Conservation (phyloP, 495 filamentous ascomycete genomes). For the Parathielavia appendiculata region DNA sequence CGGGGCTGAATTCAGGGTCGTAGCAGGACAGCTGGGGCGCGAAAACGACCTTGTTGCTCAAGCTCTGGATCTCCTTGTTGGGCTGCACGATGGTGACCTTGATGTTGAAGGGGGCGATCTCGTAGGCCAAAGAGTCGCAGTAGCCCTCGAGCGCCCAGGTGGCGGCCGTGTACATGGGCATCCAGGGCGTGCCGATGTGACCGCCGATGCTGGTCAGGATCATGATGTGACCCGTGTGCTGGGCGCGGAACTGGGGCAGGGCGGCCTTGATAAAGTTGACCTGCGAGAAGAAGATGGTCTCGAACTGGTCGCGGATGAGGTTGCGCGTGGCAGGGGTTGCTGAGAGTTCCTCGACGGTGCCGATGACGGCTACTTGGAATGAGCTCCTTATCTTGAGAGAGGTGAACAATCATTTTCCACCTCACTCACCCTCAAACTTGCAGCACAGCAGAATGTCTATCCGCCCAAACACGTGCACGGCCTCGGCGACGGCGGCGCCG, state of each 20-base stretch:
- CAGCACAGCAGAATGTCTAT: constrained; percentile 88
- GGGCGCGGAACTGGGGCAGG: constrained; percentile 71
- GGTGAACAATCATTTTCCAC: not conserved
- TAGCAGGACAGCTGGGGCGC: constrained; percentile 72
- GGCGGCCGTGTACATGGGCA: constrained; percentile 84
- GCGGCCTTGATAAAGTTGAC: constrained; percentile 92
- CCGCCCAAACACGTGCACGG: constrained; percentile 73
- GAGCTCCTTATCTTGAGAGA: not conserved
- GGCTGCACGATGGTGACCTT: constrained; percentile 94
- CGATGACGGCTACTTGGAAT: constrained; percentile 61
- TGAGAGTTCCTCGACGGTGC: constrained; percentile 85
- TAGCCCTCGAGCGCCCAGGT: constrained; percentile 98
- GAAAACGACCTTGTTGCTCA: constrained; percentile 80
- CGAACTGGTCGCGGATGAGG: constrained; percentile 84
- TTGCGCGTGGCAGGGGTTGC: constrained; percentile 66
- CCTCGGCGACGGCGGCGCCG: constrained; percentile 83
- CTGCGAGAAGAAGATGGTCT: constrained; percentile 88
- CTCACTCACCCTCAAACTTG: constrained; percentile 66
- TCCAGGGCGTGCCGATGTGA: constrained; percentile 86
- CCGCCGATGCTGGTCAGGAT: constrained; percentile 85
- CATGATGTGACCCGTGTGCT: constrained; percentile 81
- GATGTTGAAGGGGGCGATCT: constrained; percentile 95
- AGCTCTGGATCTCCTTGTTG: constrained; percentile 69
- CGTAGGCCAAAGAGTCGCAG: constrained; percentile 92
- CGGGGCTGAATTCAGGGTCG: constrained; percentile 65